phyloP scores from a whole-genome alignment of 116 monocot genomes.

The Dioscorea cayenensis region DNA sequence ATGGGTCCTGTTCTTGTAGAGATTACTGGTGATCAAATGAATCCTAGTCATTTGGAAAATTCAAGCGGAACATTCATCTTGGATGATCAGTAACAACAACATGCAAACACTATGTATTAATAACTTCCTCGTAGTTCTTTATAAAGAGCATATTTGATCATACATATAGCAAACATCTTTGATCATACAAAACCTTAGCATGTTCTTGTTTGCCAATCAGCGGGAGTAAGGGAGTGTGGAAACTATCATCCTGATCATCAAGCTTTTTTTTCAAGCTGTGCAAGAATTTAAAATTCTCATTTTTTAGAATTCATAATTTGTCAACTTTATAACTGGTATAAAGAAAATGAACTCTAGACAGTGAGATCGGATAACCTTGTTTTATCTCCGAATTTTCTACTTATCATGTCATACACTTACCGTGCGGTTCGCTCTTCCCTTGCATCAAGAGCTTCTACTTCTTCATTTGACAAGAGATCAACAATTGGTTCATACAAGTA shows the following conservation, averaged over 20 bases:
- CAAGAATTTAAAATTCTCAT: background rate
- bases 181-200: background rate
- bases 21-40: conserved; percentile 34
- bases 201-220: background rate
- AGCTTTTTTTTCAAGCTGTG: conserved; percentile 44
- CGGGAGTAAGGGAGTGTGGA: conserved; percentile 7
- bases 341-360: too few relatives aligned
- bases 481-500: conserved; percentile 81
- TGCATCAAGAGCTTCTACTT: conserved; percentile 59
- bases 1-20: conserved; percentile 34
- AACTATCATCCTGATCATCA: conserved; percentile 50
- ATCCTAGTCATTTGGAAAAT: too few relatives aligned
- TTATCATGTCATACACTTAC: conserved; percentile 17
- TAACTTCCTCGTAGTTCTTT: too few relatives aligned
- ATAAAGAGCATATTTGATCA: too few relatives aligned
- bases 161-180: too few relatives aligned
- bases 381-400: background rate
- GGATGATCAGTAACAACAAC: too few relatives aligned
- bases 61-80: too few relatives aligned
- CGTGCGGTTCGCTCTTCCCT: conserved; percentile 62
- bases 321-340: too few relatives aligned
- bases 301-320: background rate
- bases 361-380: too few relatives aligned
- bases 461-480: conserved; percentile 77
- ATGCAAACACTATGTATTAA: too few relatives aligned